Conservation (phyloP, 2,329 filamentous ascomycete genomes). For the Neofusicoccum ribis region DNA sequence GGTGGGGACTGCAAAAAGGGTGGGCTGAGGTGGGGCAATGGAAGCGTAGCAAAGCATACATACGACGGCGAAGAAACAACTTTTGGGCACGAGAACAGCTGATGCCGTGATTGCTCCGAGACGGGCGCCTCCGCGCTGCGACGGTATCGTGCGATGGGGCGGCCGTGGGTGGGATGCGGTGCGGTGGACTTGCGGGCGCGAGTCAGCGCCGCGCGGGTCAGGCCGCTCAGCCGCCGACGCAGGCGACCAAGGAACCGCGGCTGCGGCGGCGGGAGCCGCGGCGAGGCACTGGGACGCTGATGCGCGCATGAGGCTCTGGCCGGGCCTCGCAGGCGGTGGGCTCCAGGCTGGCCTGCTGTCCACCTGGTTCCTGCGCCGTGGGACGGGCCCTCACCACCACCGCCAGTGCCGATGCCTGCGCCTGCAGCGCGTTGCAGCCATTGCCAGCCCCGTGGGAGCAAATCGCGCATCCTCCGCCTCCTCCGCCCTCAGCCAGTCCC, state of each 20-base stretch:
- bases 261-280: slow-evolving; percentile 11
- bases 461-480: slow-evolving; percentile 17
- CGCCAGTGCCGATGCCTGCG: neutral
- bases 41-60: slow-evolving; percentile 30
- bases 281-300: neutral
- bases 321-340: neutral
- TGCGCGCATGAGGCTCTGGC: slow-evolving; percentile 2
- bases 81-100: neutral
- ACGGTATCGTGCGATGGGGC: slow-evolving; percentile 5
- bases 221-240: neutral
- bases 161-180: neutral
- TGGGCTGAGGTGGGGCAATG: slow-evolving; percentile 20
- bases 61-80: slow-evolving; percentile 10
- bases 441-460: slow-evolving; percentile 14
- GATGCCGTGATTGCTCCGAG: slow-evolving; percentile 7
- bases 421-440: slow-evolving; percentile 6
- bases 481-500: slow-evolving; percentile 12
- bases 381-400: slow-evolving; percentile 6
- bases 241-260: neutral
- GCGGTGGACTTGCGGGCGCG: neutral
- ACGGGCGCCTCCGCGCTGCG: neutral
- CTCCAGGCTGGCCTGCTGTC: neutral
- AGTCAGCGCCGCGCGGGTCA: slow-evolving; percentile 4
- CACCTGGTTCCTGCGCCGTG: slow-evolving; percentile 7
- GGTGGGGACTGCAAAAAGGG: slow-evolving; percentile 12